Evolutionary conservation across 306 rosid genomes (phyloP).

Genomic region (Cucumis cinereus): DNA sequence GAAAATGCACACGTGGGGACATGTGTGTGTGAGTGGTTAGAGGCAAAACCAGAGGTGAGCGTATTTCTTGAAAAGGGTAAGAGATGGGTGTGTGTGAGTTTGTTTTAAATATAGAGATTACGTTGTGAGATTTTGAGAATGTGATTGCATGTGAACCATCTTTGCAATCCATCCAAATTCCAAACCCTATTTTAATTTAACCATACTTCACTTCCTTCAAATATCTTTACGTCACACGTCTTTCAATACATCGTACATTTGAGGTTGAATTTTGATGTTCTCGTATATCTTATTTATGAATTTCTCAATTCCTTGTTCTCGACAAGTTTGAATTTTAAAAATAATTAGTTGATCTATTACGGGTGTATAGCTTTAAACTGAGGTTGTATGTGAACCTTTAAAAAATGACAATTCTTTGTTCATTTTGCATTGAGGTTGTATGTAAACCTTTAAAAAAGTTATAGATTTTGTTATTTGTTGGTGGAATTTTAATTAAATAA

Average conservation of each 20-base stretch:
- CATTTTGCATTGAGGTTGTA: not conserved
- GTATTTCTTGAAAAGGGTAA: constrained; percentile 33
- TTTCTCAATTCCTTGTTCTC: too few relatives aligned
- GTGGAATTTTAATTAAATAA: not conserved
- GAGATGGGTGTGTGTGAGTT: not conserved
- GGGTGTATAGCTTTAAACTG: too few relatives aligned
- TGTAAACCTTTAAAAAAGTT: not conserved
- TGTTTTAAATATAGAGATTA: not conserved
- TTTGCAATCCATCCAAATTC: too few relatives aligned
- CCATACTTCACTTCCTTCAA: too few relatives aligned
- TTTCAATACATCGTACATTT: too few relatives aligned
- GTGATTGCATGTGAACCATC: constrained; percentile 54
- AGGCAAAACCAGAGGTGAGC: constrained; percentile 15
- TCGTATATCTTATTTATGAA: too few relatives aligned
- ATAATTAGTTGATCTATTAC: too few relatives aligned
- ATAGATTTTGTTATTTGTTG: not conserved
- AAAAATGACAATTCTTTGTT: too few relatives aligned
- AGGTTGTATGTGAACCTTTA: too few relatives aligned
- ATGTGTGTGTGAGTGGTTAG: constrained; percentile 35
- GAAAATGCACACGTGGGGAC: constrained; percentile 59
- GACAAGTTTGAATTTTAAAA: too few relatives aligned
- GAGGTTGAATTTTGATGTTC: too few relatives aligned
- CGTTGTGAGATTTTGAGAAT: constrained; percentile 12
- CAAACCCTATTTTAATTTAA: constrained; percentile 5
- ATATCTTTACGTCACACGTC: too few relatives aligned